These are phyloP conservation scores for Quercus variabilis DNA, from an alignment of 306 rosid species.

Conservation along the genomic window DNA sequence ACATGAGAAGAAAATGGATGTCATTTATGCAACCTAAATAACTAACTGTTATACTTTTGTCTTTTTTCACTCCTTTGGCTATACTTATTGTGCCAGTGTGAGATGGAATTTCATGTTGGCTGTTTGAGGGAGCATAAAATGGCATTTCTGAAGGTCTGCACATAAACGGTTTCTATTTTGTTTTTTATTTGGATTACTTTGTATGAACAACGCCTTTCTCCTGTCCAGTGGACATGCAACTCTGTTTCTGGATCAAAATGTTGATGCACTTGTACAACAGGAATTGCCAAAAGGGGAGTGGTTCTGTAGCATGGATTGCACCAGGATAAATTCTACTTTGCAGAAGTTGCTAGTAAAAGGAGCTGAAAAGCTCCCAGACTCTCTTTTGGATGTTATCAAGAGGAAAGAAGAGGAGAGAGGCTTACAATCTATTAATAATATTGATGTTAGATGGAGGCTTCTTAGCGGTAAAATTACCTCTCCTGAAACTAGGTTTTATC, in stretches of 20 bases:
- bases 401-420: constrained; percentile 62
- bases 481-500: constrained; percentile 78
- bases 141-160: constrained; percentile 81
- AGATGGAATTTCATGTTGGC: constrained; percentile 97
- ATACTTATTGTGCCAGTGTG: constrained; percentile 59
- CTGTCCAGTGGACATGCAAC: constrained; percentile 15
- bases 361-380: constrained; percentile 74
- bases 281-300: constrained; percentile 94
- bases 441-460: constrained; percentile 90
- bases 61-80: neutral
- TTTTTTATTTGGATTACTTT: constrained; percentile 20
- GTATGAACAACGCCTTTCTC: neutral
- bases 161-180: constrained; percentile 6
- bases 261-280: constrained; percentile 39
- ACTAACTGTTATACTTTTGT: constrained; percentile 5
- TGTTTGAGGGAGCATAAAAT: constrained; percentile 95
- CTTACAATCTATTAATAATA: constrained; percentile 43
- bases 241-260: constrained; percentile 17
- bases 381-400: constrained; percentile 63
- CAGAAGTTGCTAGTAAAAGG: constrained; percentile 61
- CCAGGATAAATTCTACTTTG: constrained; percentile 69
- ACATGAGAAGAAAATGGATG: neutral
- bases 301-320: constrained; percentile 87
- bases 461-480: constrained; percentile 84
- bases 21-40: neutral